Conservation (phyloP, 805 yeast genomes). For the Ogataea degrootiae region DNA sequence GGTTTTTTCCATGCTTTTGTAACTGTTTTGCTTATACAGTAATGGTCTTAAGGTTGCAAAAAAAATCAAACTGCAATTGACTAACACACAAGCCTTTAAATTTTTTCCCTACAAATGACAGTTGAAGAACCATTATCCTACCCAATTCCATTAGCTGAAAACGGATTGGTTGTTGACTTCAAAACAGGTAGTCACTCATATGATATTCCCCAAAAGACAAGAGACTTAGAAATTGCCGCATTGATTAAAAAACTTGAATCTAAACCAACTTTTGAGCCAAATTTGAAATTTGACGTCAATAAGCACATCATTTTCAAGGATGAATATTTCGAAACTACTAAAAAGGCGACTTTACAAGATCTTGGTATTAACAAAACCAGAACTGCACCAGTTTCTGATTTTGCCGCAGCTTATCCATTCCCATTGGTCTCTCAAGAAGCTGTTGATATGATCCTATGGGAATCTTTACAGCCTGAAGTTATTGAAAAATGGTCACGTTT, state of each 20-base stretch:
- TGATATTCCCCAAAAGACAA: constrained; percentile 20
- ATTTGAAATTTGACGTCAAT: constrained; percentile 32
- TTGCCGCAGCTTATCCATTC: constrained; percentile 50
- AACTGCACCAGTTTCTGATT: constrained; percentile 29
- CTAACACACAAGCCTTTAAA: too few species aligned
- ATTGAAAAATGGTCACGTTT: constrained; percentile 39
- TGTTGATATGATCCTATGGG: constrained; percentile 48
- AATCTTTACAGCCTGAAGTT: constrained; percentile 39
- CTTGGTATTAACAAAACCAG: constrained; percentile 31
- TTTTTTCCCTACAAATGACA: constrained; percentile 6
- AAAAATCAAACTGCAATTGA: too few species aligned
- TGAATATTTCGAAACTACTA: constrained; percentile 32
- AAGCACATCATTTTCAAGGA: constrained; percentile 33
- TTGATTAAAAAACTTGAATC: constrained; percentile 16
- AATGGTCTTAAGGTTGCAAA: too few species aligned
- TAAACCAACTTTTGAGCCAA: constrained; percentile 25
- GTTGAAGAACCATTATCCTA: constrained; percentile 11
- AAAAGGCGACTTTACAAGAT: constrained; percentile 33
- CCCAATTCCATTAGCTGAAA: constrained; percentile 15
- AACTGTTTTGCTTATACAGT: too few species aligned
- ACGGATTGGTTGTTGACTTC: constrained; percentile 17
- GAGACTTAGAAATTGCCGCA: constrained; percentile 17
- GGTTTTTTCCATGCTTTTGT: too few species aligned
- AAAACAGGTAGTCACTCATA: constrained; percentile 14
- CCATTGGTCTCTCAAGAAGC: constrained; percentile 58